These are phyloP conservation scores for Phytophthora podocarpi DNA, from an alignment of 352 stramenopile genomes.

Conservation along the genomic window DNA sequence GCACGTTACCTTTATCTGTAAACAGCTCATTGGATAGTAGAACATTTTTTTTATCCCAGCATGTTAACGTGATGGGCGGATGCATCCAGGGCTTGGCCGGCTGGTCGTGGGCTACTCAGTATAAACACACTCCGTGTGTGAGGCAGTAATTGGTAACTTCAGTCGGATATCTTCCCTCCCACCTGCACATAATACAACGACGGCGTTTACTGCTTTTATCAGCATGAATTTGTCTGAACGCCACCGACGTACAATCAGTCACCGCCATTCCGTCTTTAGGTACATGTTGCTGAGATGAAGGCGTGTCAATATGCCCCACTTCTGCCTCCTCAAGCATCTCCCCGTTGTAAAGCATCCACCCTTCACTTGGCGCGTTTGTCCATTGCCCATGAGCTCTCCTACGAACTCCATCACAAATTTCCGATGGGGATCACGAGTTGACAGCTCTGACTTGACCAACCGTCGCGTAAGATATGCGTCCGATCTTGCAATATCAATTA, in stretches of 20 bases:
- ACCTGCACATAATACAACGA: too few species aligned
- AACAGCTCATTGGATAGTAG: slow-evolving; percentile 3
- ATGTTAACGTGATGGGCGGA: not conserved
- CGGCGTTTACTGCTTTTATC: slow-evolving; percentile 5
- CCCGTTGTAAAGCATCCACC: not conserved
- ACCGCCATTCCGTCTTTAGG: not conserved
- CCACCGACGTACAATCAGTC: not conserved
- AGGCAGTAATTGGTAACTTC: slow-evolving; percentile 9
- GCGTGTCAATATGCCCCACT: not conserved
- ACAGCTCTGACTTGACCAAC: too few species aligned
- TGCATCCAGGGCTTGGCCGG: not conserved
- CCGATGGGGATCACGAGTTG: too few species aligned
- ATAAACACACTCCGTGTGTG: not conserved
- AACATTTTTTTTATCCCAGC: slow-evolving; percentile 9
- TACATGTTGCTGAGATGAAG: not conserved
- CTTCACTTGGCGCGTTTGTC: not conserved
- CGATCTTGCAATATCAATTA: too few species aligned
- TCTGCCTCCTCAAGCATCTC: not conserved
- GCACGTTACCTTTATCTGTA: not conserved
- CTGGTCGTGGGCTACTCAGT: not conserved
- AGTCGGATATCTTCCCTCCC: slow-evolving; percentile 3
- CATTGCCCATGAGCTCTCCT: not conserved
- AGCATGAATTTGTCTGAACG: slow-evolving; percentile 1
- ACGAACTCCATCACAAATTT: too few species aligned
- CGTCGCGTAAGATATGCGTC: too few species aligned